Conservation (phyloP, 371 early-diverging fungal species). For the Saksenaea oblongispora region DNA sequence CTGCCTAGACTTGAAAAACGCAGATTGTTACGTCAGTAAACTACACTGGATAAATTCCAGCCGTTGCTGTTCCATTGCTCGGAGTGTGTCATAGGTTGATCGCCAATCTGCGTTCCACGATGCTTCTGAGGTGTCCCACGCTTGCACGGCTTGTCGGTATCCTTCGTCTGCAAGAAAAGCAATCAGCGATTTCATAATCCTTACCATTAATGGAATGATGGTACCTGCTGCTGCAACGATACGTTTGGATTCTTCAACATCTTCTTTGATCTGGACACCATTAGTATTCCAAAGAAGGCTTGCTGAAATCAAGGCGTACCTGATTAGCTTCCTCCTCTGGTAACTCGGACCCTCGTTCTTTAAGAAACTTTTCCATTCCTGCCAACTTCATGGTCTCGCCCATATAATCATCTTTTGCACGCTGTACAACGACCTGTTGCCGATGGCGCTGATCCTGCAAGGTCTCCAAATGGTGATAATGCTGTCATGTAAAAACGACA, state of each 20-base stretch:
- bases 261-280: slow-evolving; percentile 10
- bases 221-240: slow-evolving; percentile 10
- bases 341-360: slow-evolving; percentile 4
- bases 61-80: slow-evolving; percentile 21
- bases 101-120: slow-evolving; percentile 26
- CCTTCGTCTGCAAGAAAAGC: slow-evolving; percentile 10
- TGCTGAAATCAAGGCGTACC: slow-evolving; percentile 9
- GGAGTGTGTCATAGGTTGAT: slow-evolving; percentile 21
- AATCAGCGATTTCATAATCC: background rate
- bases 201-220: background rate
- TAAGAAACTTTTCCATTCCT: slow-evolving; percentile 19
- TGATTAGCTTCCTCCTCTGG: slow-evolving; percentile 13
- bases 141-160: slow-evolving; percentile 14
- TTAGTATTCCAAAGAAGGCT: background rate
- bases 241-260: slow-evolving; percentile 15
- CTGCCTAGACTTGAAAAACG: background rate
- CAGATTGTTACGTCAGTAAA: slow-evolving; percentile 21
- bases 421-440: background rate
- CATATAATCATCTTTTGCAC: slow-evolving; percentile 16
- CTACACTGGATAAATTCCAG: slow-evolving; percentile 25
- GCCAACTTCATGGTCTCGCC: slow-evolving; percentile 20
- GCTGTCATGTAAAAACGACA: background rate
- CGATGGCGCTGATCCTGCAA: background rate
- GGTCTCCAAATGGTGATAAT: background rate
- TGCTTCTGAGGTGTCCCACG: slow-evolving; percentile 6